These are phyloP conservation scores for Plantago major DNA, from an alignment of 257 asterid genomes.

Conservation along the genomic window DNA sequence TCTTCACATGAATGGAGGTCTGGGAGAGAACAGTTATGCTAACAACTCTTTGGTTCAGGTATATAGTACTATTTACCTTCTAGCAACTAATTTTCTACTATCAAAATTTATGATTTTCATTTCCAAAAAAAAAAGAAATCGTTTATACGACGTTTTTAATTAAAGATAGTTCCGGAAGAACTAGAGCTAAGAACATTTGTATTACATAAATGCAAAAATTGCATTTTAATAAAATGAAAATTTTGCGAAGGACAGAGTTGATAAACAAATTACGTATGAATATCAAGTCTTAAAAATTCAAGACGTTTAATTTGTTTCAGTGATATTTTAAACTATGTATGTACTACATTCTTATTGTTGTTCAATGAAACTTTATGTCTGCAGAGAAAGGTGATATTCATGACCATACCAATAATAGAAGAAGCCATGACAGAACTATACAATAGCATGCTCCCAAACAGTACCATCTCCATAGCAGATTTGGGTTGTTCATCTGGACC, in stretches of 20 bases:
- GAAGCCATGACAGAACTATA: conserved; percentile 38
- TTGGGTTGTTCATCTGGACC: conserved; percentile 75
- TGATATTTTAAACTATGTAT: background rate
- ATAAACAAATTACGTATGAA: too few species aligned
- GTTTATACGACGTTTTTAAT: too few species aligned
- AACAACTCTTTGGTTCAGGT: conserved; percentile 58
- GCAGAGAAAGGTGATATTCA: conserved; percentile 41
- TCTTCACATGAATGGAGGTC: conserved; percentile 62
- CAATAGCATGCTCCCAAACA: conserved; percentile 17
- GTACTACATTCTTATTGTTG: too few species aligned
- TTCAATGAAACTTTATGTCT: background rate
- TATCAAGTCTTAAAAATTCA: too few species aligned
- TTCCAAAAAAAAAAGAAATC: too few species aligned
- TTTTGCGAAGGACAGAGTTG: too few species aligned
- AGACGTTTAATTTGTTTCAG: background rate
- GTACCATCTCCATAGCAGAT: conserved; percentile 43
- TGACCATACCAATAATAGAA: conserved; percentile 34
- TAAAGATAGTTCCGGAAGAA: too few species aligned
- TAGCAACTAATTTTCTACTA: too few species aligned
- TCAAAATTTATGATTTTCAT: too few species aligned
- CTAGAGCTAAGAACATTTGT: too few species aligned
- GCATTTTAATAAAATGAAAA: too few species aligned
- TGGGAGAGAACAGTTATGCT: conserved; percentile 50
- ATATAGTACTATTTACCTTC: background rate
- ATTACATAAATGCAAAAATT: too few species aligned